These are phyloP conservation scores for Saturnispora halmiae DNA, from an alignment of 805 yeast genomes.

Conservation along the genomic window DNA sequence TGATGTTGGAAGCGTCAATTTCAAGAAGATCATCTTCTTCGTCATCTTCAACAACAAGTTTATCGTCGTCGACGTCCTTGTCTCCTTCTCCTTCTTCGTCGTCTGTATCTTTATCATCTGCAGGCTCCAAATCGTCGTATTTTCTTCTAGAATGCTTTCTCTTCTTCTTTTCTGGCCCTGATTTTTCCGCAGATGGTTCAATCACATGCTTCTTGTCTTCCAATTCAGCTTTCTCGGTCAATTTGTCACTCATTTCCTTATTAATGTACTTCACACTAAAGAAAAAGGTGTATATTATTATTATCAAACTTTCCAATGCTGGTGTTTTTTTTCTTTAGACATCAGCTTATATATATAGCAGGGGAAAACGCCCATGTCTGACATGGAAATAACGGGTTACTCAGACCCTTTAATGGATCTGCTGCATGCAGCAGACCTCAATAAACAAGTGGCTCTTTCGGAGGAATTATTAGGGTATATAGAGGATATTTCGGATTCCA, in stretches of 20 bases:
- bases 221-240: background rate
- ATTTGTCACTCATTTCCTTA: background rate
- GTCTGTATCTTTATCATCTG: slow-evolving; percentile 18
- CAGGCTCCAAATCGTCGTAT: slow-evolving; percentile 18
- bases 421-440: slow-evolving; percentile 41
- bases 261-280: background rate
- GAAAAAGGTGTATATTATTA: too few species aligned
- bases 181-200: background rate
- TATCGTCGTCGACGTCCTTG: slow-evolving; percentile 37
- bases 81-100: slow-evolving; percentile 32
- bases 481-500: slow-evolving; percentile 36
- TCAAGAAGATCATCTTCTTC: slow-evolving; percentile 75
- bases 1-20: slow-evolving; percentile 76
- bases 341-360: background rate
- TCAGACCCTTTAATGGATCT: slow-evolving; percentile 41
- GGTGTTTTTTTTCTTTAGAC: background rate
- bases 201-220: slow-evolving; percentile 1
- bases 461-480: slow-evolving; percentile 34
- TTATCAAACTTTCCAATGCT: too few species aligned
- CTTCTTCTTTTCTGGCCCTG: slow-evolving; percentile 8
- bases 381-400: slow-evolving; percentile 22
- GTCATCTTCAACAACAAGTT: slow-evolving; percentile 49
- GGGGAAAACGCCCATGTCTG: background rate
- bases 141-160: slow-evolving; percentile 20
- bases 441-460: slow-evolving; percentile 32